Percentiles rank a stretch among this genome's conserved stretches.
Evolutionary conservation across 768 basidiomycete species (phyloP).

Genomic region (Trichaptum fuscoviolaceum): DNA sequence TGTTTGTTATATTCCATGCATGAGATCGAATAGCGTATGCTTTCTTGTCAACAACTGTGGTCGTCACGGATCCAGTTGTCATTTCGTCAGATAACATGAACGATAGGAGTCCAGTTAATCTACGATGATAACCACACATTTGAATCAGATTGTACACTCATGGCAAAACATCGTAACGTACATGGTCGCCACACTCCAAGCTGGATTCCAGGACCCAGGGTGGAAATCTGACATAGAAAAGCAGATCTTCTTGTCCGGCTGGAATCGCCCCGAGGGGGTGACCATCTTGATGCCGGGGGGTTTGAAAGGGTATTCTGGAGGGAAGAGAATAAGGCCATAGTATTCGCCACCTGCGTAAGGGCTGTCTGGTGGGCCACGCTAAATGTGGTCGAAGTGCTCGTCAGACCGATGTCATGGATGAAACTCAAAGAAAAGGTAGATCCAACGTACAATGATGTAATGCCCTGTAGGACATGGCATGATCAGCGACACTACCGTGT

Average conservation of each 20-base stretch:
- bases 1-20: conserved; percentile 74
- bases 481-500: not conserved
- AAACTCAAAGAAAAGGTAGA: not conserved
- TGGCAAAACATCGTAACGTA: conserved; percentile 33
- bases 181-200: conserved; percentile 95
- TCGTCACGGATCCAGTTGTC: conserved; percentile 89
- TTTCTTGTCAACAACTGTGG: conserved; percentile 74
- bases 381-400: conserved; percentile 9
- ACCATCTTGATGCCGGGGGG: conserved; percentile 97
- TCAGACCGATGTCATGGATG: conserved; percentile 9
- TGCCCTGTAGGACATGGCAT: conserved; percentile 58
- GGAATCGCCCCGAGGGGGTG: conserved; percentile 86
- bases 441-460: conserved; percentile 73
- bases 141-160: too few relatives aligned
- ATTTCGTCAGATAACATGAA: conserved; percentile 97
- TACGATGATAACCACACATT: conserved; percentile 25
- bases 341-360: conserved; percentile 92
- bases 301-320: conserved; percentile 93
- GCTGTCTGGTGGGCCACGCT: conserved; percentile 94
- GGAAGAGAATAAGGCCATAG: conserved; percentile 88
- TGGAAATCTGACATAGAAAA: conserved; percentile 98
- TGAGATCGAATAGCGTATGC: conserved; percentile 76
- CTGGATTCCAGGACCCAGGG: conserved; percentile 90
- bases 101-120: conserved; percentile 86
- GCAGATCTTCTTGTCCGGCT: conserved; percentile 92